A percentile compares a stretch with the other conserved stretches of the same genome.
Evolutionary conservation across 768 basidiomycete species (phyloP).

Genomic region (Russula virescens): DNA sequence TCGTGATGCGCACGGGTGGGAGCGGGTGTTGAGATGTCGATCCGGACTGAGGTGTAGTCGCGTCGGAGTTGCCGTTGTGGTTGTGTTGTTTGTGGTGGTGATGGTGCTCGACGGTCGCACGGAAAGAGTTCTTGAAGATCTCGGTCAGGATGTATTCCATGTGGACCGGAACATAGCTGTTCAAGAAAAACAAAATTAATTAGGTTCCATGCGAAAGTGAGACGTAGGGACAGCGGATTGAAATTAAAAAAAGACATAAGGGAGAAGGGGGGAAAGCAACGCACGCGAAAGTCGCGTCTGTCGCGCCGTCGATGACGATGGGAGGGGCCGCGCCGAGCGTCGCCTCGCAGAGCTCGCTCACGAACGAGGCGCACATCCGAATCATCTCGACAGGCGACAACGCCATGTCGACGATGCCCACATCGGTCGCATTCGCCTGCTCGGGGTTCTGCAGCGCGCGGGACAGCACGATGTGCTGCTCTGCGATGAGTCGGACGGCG

Average conservation of each 20-base stretch:
- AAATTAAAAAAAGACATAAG: not conserved
- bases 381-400: slow-evolving; percentile 74
- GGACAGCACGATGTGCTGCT: slow-evolving; percentile 85
- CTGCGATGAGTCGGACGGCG: slow-evolving; percentile 81
- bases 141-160: slow-evolving; percentile 90
- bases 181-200: not conserved
- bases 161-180: slow-evolving; percentile 82
- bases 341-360: slow-evolving; percentile 76
- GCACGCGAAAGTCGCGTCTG: slow-evolving; percentile 72
- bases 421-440: slow-evolving; percentile 35
- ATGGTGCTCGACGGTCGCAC: slow-evolving; percentile 83
- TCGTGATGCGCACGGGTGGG: slow-evolving; percentile 65
- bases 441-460: slow-evolving; percentile 48
- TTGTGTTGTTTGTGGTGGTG: slow-evolving; percentile 36
- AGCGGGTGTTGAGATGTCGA: slow-evolving; percentile 28
- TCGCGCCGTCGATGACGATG: slow-evolving; percentile 64
- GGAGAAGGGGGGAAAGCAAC: slow-evolving; percentile 30
- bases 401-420: slow-evolving; percentile 69
- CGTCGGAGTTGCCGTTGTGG: slow-evolving; percentile 29
- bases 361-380: slow-evolving; percentile 75
- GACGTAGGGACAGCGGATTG: too few species aligned
- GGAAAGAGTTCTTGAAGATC: slow-evolving; percentile 85
- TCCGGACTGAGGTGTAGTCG: slow-evolving; percentile 5
- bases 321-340: slow-evolving; percentile 68
- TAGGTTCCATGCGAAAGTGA: too few species aligned